These are phyloP conservation scores for Dothidotthia symphoricarpi DNA, from an alignment of 2,329 filamentous ascomycete genomes.

Conservation along the genomic window DNA sequence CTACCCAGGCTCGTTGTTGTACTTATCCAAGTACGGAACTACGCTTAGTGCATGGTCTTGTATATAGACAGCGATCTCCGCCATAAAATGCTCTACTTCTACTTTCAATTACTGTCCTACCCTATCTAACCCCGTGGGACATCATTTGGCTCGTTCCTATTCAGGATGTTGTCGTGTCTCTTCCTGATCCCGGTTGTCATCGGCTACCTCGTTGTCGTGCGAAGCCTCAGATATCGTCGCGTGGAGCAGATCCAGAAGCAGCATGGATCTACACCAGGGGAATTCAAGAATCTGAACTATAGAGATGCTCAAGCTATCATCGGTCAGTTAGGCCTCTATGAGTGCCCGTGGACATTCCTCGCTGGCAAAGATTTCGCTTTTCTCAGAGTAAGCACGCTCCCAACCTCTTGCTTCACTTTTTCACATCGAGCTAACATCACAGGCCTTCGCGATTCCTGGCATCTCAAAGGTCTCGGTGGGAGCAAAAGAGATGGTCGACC, in stretches of 20 bases:
- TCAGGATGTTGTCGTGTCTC: not conserved
- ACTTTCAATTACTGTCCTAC: not conserved
- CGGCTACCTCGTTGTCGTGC: constrained; percentile 4
- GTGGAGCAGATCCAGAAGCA: constrained; percentile 4
- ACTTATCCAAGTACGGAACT: no score
- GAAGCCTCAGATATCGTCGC: constrained; percentile 6
- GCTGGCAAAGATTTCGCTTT: constrained; percentile 10
- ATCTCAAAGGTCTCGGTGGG: constrained; percentile 10
- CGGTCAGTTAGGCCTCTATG: constrained; percentile 4
- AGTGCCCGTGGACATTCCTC: constrained; percentile 10
- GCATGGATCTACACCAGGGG: constrained; percentile 2
- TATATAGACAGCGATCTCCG: not conserved
- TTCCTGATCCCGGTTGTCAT: not conserved
- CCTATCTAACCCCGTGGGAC: no score
- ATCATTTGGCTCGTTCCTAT: no score
- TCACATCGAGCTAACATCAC: not conserved
- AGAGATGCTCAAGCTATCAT: constrained; percentile 5
- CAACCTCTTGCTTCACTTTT: not conserved
- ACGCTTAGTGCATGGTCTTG: no score
- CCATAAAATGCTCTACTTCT: not conserved
- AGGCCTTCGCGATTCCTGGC: constrained; percentile 10
- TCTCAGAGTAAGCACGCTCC: constrained; percentile 1
- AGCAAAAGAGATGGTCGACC: constrained; percentile 8
- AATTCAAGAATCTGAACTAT: constrained; percentile 7
- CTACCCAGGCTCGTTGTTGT: no score